A percentile compares a stretch with the other conserved stretches of the same genome.
Evolutionary conservation across 192 early-diverging fungal species (phyloP).

Genomic region (Paraglomus brasilianum): DNA sequence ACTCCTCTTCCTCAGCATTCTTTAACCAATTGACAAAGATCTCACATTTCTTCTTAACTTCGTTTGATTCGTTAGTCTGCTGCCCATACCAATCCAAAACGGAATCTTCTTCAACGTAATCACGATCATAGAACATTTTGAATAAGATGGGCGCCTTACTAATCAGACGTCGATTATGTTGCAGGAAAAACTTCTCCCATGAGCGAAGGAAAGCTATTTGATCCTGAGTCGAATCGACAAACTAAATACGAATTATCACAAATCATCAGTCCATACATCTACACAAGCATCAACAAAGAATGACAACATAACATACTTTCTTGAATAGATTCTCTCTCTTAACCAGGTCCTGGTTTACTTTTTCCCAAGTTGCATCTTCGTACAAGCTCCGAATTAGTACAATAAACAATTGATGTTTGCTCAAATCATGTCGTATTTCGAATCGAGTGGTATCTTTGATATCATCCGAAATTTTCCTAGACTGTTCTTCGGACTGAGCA

Average conservation of each 20-base stretch:
- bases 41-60: constrained; percentile 59
- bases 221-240: constrained; percentile 57
- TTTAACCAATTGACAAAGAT: constrained; percentile 79
- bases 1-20: constrained; percentile 76
- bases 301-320: constrained; percentile 30
- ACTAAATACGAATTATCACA: constrained; percentile 35
- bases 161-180: constrained; percentile 47
- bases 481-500: constrained; percentile 24
- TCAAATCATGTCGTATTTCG: constrained; percentile 80
- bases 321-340: constrained; percentile 47
- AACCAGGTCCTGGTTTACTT: constrained; percentile 37
- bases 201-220: constrained; percentile 56
- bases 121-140: constrained; percentile 68
- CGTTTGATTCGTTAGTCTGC: constrained; percentile 43
- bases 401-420: constrained; percentile 74
- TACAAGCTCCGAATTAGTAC: constrained; percentile 64
- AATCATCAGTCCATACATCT: background rate
- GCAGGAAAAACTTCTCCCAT: constrained; percentile 59
- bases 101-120: constrained; percentile 80
- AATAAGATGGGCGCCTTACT: constrained; percentile 60
- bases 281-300: background rate
- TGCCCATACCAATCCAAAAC: constrained; percentile 67
- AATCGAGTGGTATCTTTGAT: constrained; percentile 81
- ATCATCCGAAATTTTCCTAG: constrained; percentile 51
- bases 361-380: constrained; percentile 46